Evolutionary conservation across 179 eudicot species (phyloP), one percentile per base, ranked within the genome.

Genomic region (Beta corolliflora): DNA sequence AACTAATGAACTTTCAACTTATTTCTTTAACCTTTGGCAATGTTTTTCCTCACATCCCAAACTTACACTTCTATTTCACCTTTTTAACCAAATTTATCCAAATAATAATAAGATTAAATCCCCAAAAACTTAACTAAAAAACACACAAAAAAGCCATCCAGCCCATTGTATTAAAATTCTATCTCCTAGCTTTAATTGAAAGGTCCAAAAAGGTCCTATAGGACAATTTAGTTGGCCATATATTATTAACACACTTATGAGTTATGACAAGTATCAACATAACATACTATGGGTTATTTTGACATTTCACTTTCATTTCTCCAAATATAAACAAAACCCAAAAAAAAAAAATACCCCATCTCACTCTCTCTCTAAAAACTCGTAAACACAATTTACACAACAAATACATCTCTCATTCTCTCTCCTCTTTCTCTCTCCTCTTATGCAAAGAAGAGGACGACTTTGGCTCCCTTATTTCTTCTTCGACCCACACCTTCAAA

Each of bases 361-460:
- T n/a, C n/a, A n/a, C n/a, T n/a, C 56, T n/a, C n/a, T 71, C 76
- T 61, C 73, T 80, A 36, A 82, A 71, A 78, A 74, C 72, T 60
- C 77, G 72, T 69, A 79, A 58, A 77, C 81, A 77, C 45, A 65
- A 82, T 10, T 25, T 73, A 77, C 45, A 65, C 78, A 25, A 25
- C 29, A 25, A 25, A 25, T 25, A 25, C 29, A 25, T 25, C 29
- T 25, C 29, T 25, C 29, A 52, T 36, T 14, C 15, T 23, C 53
- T 70, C 64, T 19, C 66, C 72, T 79, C 85, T 78, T 78, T 45
- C 79, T 36, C 19, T 45, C 29, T 25, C 29, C 29, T 25, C 41
- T 9, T 80, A 79, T 71, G 54, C 79, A 71, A 74, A 75, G 77
- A 66, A 75, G 80, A 79, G 71, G 81, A 84, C 60, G 83, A 84